Base-by-base conservation (phyloP, 768 basidiomycete species). In the Daedalea quercina region DNA sequence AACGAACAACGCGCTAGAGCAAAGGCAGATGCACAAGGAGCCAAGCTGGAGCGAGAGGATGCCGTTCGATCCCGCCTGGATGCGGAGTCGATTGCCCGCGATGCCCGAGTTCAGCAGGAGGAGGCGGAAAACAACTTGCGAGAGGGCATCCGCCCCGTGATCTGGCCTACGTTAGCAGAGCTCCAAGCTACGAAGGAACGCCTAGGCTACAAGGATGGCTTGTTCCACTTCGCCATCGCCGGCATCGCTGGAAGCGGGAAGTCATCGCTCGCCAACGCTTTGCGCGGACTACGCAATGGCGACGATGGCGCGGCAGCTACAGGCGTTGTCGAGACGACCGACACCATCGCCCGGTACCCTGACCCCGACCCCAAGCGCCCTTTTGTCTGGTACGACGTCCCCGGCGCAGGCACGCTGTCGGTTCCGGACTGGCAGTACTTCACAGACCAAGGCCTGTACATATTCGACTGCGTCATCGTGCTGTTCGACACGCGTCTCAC, bases 171-270 rank as follows among this genome's bases (percentile, higher is more conserved):
- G 13, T 3, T 3, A n/a, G 17, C 28, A 3, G 22, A 37, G 33
- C 6, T 49, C 48, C 20, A 20, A 22, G 48, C 33, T 33, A 37
- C 34, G 34, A 35, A 37, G 48, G 33, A 40, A 20, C 48, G 34
- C 4, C 35, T 49, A 3, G 13, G 33, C 19, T 49, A 37, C 48
- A 13, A 40, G n/a, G 48, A 40, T 11, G 48, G 48, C 13, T 37
- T 37, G 48, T 40, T 49, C 19, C 48, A 49, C n/a, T 37, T 49
- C 35, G 48, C 48, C 34, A 40, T 49, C 35, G 48, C 48, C 12
- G 48, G 48, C 3, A 26, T 40, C 12, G 8, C 48, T 2, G 48
- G 48, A 3, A 37, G 34, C n/a, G 48, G 48, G 3, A 49, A 49
- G 23, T 37, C 48, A n/a, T 49, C 48, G 48, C 19, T 49, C 4